Conservation (phyloP, 495 filamentous ascomycete species). For the Aspergillus ellipticus region DNA sequence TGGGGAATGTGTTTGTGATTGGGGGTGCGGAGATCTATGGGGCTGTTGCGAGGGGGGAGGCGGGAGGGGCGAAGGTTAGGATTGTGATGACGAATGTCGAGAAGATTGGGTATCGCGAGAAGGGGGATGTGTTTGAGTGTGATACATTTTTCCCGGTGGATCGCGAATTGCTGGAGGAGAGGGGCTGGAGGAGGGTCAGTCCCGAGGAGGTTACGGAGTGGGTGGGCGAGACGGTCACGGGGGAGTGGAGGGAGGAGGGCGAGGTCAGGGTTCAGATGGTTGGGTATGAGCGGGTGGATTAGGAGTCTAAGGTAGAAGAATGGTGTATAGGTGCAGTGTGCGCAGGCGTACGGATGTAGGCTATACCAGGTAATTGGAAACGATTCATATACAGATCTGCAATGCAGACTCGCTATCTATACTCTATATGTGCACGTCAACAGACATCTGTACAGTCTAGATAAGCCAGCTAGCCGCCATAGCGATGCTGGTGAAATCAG, state of each 20-base stretch:
- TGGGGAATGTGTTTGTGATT: constrained; percentile 72
- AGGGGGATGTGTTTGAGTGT: constrained; percentile 68
- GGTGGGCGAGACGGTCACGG: constrained; percentile 41
- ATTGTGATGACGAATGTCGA: constrained; percentile 47
- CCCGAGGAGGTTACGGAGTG: constrained; percentile 36
- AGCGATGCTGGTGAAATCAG: background rate
- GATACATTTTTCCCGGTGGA: constrained; percentile 80
- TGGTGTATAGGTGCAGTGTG: background rate
- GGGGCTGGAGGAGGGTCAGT: constrained; percentile 38
- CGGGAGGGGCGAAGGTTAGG: constrained; percentile 25
- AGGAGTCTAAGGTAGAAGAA: background rate
- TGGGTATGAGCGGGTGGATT: constrained; percentile 38
- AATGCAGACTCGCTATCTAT: background rate
- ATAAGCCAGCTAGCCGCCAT: background rate
- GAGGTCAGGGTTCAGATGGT: constrained; percentile 43
- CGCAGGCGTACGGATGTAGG: background rate
- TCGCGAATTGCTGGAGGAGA: constrained; percentile 21
- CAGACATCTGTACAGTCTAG: background rate
- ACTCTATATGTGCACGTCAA: background rate
- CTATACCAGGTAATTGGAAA: background rate
- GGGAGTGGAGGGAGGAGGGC: constrained; percentile 39
- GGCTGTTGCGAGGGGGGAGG: constrained; percentile 41
- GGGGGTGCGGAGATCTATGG: constrained; percentile 84
- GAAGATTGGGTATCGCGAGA: constrained; percentile 30
- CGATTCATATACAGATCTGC: background rate